Base-by-base conservation (phyloP, 768 basidiomycete genomes). In the Psilocybe sp. region DNA sequence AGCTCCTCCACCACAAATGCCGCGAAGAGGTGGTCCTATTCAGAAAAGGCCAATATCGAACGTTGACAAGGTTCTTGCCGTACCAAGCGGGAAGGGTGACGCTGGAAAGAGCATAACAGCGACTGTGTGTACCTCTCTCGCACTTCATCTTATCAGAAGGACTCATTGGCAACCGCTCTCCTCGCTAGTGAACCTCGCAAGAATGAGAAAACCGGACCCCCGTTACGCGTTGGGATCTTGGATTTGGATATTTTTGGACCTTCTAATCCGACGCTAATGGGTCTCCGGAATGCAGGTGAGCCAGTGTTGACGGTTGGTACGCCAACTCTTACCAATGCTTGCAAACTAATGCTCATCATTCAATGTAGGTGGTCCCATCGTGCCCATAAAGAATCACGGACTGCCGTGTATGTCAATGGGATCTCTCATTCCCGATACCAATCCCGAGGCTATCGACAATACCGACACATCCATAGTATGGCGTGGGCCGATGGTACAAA, bases 401-500 rank as follows among this genome's bases (percentile, higher is more conserved):
- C 60, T 98, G 2, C 86, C 89, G 13, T 90, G 89, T 59, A 98
- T 98, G 96, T 97, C 94, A 1, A 97, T 99, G 83, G 96, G 94
- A 2, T 99, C 93, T 64, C 80, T 99, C 11, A 78, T 98, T 12
- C 87, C 89, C 1, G 69, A 61, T 5, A 56, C 58, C 16, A 72
- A 48, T 61, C 42, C 55, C 20, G 28, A 50, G 7, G 34, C 52
- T 2, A 46, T 72, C 38, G 71, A 79, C 2, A 77, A 77, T 47
- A 76, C 76, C 33, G 92, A 95, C 62, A 82, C 84, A 0, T 85
- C 94, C 0, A 78, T 98, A 31, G 91, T 96, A 28, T 99, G 96
- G 96, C 79, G 96, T 19, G 96, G 96, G 2, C 78, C 97, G 16
- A 98, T 98, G 96, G 96, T 98, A 1, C 94, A 96, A 70, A 98